These are phyloP conservation scores for Penstemon barbatus DNA, from an alignment of 257 asterid species.

Conservation along the genomic window DNA sequence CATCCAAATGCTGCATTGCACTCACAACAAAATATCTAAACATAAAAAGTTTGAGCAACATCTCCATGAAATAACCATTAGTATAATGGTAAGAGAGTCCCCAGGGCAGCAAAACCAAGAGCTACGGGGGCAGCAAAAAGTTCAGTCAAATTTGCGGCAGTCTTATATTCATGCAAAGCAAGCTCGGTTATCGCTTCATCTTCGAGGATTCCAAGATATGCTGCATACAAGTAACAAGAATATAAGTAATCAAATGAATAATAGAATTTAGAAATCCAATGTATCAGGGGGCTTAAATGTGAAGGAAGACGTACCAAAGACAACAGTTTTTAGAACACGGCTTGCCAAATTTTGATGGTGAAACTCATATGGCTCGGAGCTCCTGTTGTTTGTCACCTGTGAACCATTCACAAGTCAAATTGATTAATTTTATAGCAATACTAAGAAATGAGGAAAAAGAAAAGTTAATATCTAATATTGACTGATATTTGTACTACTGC, in stretches of 20 bases:
- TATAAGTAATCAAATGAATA: constrained; percentile 17
- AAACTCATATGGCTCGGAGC: constrained; percentile 62
- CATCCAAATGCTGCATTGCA: no score
- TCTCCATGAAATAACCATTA: no score
- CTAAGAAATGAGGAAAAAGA: background rate
- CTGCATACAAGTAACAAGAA: constrained; percentile 25
- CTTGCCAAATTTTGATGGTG: constrained; percentile 70
- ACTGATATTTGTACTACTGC: no score
- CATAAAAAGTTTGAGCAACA: no score
- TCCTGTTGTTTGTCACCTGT: constrained; percentile 56
- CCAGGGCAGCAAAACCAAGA: constrained; percentile 37
- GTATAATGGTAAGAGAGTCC: no score
- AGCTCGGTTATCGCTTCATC: constrained; percentile 63
- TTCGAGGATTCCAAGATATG: constrained; percentile 46
- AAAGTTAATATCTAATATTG: background rate
- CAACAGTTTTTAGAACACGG: constrained; percentile 70
- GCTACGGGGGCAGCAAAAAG: constrained; percentile 83
- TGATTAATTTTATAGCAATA: constrained; percentile 6
- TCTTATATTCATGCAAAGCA: constrained; percentile 63
- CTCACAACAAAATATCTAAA: no score
- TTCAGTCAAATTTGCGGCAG: constrained; percentile 89
- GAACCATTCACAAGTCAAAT: constrained; percentile 7
- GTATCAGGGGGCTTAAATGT: background rate
- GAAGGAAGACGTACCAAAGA: constrained; percentile 53
- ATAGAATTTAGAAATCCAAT: background rate